Conservation (phyloP, 371 early-diverging fungal species). For the Mucor indicus region DNA sequence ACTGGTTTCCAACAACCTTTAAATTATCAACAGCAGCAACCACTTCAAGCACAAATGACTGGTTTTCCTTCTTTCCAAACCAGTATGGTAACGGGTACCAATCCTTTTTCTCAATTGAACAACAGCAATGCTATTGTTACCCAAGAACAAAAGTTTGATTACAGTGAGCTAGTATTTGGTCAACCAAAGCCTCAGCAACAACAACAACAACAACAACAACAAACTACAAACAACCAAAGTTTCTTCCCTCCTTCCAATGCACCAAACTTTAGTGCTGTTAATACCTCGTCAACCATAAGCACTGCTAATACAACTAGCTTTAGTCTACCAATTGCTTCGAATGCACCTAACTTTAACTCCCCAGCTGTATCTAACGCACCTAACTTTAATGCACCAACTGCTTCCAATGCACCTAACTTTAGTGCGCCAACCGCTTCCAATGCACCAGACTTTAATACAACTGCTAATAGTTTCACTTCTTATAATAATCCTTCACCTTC, state of each 20-base stretch:
- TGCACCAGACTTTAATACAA: too few species aligned
- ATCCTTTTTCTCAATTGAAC: conserved; percentile 20
- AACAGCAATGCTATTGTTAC: neutral
- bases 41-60: conserved; percentile 22
- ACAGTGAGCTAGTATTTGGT: conserved; percentile 19
- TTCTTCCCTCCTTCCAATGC: neutral
- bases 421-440: too few species aligned
- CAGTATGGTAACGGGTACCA: conserved; percentile 20
- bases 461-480: conserved; percentile 4
- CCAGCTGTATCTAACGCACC: too few species aligned
- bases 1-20: conserved; percentile 27
- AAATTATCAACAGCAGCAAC: conserved; percentile 11
- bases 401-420: neutral
- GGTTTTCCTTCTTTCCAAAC: conserved; percentile 12
- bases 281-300: neutral
- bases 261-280: conserved; percentile 1
- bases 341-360: neutral
- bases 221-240: neutral
- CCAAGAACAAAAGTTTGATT: conserved; percentile 13
- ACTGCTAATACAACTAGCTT: too few species aligned
- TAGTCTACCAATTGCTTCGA: too few species aligned
- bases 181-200: conserved; percentile 6
- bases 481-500: neutral
- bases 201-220: conserved; percentile 5
- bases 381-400: neutral